phyloP scores from a whole-genome alignment of 2,329 filamentous ascomycete genomes.

The Ophiosphaerella korrae region DNA sequence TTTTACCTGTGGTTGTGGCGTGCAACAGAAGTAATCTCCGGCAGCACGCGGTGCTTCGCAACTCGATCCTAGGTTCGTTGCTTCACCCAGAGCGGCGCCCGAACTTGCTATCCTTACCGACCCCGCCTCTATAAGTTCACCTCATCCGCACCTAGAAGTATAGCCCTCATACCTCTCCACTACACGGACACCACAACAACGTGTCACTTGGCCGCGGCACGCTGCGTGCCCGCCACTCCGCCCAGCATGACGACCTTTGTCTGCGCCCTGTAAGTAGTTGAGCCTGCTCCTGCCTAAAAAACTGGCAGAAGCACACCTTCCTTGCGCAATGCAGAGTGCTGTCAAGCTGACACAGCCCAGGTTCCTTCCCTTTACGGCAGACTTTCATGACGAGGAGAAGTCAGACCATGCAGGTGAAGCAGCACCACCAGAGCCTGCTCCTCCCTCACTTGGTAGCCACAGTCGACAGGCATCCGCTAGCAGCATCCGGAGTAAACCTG shows the following conservation, averaged over 20 bases:
- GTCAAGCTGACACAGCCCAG: conserved; percentile 55
- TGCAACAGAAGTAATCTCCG: not conserved
- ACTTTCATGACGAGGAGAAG: conserved; percentile 66
- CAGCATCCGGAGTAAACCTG: conserved; percentile 21
- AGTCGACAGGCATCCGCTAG: conserved; percentile 55
- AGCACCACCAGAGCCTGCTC: conserved; percentile 17
- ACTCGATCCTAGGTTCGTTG: not conserved
- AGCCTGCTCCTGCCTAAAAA: not conserved
- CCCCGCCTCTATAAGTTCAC: not conserved
- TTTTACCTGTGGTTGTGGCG: not conserved
- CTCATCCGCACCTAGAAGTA: conserved; percentile 1
- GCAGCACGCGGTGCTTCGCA: not conserved
- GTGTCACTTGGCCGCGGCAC: not conserved
- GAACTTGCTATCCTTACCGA: conserved; percentile 3
- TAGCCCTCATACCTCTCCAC: conserved; percentile 5
- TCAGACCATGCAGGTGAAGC: conserved; percentile 45
- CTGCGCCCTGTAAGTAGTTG: conserved; percentile 61
- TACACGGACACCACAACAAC: conserved; percentile 5
- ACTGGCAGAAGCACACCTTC: not conserved
- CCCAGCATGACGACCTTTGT: conserved; percentile 64
- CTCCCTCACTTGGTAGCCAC: conserved; percentile 46
- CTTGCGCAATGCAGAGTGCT: not conserved
- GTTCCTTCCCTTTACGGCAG: conserved; percentile 89
- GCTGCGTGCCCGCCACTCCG: conserved; percentile 9
- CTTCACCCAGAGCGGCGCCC: not conserved